These are phyloP conservation scores for Candida nanaspora DNA, from an alignment of 805 yeast species.

Conservation along the genomic window DNA sequence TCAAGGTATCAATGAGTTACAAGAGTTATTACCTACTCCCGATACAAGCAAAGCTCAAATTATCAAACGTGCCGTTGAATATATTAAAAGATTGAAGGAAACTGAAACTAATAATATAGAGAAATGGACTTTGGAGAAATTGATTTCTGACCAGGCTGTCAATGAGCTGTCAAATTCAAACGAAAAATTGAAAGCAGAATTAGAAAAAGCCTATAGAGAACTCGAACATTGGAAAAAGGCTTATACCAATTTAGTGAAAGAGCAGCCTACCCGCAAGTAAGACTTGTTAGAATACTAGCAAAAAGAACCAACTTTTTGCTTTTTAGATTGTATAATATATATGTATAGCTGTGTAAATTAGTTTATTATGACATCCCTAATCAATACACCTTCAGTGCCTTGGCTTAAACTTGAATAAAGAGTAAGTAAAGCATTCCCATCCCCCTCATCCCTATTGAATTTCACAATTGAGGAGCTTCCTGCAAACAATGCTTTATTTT, in stretches of 20 bases:
- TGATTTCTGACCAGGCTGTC: conserved; percentile 85
- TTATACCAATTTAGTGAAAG: conserved; percentile 8
- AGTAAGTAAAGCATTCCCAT: conserved; percentile 34
- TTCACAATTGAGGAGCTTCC: conserved; percentile 56
- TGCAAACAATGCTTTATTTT: conserved; percentile 57
- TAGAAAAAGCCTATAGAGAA: conserved; percentile 89
- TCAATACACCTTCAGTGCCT: conserved; percentile 57
- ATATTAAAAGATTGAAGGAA: conserved; percentile 82
- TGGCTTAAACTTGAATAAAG: conserved; percentile 52
- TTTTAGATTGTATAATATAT: neutral
- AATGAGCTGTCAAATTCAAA: conserved; percentile 78
- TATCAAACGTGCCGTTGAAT: conserved; percentile 81
- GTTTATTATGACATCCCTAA: conserved; percentile 30
- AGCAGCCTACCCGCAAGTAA: too few species aligned
- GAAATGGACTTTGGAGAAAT: conserved; percentile 91
- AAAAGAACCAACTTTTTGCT: too few species aligned
- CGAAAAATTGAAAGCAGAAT: conserved; percentile 80
- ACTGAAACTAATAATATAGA: conserved; percentile 85
- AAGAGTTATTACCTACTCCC: conserved; percentile 69
- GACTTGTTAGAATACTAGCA: too few species aligned
- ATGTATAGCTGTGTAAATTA: neutral
- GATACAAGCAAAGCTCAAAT: conserved; percentile 91
- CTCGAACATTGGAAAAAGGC: conserved; percentile 73
- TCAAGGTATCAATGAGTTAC: conserved; percentile 75
- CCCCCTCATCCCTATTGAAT: conserved; percentile 28